Conservation (phyloP, 129 eudicot genomes). For the Chrysanthemum lavandulifolium region DNA sequence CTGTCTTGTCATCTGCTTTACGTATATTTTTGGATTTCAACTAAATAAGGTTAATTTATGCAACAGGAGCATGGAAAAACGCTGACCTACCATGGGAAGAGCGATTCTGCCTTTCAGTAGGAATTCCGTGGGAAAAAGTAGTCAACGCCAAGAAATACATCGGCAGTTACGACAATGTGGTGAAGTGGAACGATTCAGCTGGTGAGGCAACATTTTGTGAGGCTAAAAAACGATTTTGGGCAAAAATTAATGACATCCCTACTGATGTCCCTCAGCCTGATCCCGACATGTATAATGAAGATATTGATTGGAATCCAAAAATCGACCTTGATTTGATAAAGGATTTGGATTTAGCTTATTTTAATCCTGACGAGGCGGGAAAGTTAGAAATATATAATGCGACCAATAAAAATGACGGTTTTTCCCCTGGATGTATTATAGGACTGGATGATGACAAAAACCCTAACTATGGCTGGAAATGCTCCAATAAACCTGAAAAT, state of each 20-base stretch:
- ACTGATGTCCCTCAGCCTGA: slow-evolving; percentile 43
- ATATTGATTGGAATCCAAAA: slow-evolving; percentile 70
- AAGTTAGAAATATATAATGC: slow-evolving; percentile 23
- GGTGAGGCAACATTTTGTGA: slow-evolving; percentile 51
- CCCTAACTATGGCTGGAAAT: slow-evolving; percentile 33
- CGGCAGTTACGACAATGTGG: slow-evolving; percentile 50
- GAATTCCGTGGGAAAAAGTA: slow-evolving; percentile 71
- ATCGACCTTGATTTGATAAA: slow-evolving; percentile 51
- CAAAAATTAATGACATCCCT: slow-evolving; percentile 51
- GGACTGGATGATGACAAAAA: slow-evolving; percentile 27
- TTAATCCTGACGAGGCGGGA: slow-evolving; percentile 56
- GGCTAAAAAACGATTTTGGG: slow-evolving; percentile 74
- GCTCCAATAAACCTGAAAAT: slow-evolving; percentile 35
- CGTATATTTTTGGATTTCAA: not conserved
- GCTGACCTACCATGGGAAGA: slow-evolving; percentile 73
- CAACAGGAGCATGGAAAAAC: slow-evolving; percentile 46
- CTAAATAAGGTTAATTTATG: not conserved
- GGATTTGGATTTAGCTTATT: slow-evolving; percentile 58
- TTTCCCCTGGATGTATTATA: slow-evolving; percentile 28
- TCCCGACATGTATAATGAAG: slow-evolving; percentile 53
- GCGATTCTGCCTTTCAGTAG: slow-evolving; percentile 60
- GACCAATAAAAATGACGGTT: slow-evolving; percentile 24
- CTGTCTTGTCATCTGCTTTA: not conserved
- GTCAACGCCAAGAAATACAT: slow-evolving; percentile 58
- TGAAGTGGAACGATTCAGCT: slow-evolving; percentile 77